Conservation (phyloP, 139 green algal species). For the Picochlorum sp. region DNA sequence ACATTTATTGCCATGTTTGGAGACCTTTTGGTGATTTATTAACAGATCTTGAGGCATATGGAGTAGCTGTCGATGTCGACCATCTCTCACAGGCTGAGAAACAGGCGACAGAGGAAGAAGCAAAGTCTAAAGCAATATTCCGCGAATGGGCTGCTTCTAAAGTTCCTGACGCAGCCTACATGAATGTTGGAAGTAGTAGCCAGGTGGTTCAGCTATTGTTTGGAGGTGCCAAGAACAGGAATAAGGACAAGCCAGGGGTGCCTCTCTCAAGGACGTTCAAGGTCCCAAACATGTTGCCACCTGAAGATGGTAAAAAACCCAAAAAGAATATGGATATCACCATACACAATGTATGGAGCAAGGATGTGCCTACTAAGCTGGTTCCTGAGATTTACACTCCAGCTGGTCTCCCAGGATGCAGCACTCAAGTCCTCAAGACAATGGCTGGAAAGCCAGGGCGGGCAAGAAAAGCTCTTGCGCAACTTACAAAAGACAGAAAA, state of each 20-base stretch:
- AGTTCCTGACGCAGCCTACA: constrained; percentile 51
- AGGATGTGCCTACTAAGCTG: constrained; percentile 31
- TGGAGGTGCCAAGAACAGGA: constrained; percentile 45
- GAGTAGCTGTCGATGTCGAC: constrained; percentile 47
- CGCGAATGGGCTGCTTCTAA: constrained; percentile 50
- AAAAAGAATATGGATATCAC: constrained; percentile 58
- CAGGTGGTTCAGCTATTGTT: constrained; percentile 77
- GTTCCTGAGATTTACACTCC: constrained; percentile 40
- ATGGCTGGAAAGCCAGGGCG: constrained; percentile 74
- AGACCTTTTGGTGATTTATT: constrained; percentile 83
- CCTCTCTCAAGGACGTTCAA: constrained; percentile 38
- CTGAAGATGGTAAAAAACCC: constrained; percentile 42
- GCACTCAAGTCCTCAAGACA: constrained; percentile 45
- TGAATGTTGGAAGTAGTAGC: constrained; percentile 65
- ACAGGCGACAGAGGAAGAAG: constrained; percentile 44
- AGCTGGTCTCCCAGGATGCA: constrained; percentile 37
- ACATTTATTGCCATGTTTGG: constrained; percentile 78
- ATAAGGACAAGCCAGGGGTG: constrained; percentile 26
- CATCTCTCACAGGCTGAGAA: constrained; percentile 44
- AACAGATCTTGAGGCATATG: constrained; percentile 84
- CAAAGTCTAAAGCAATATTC: constrained; percentile 53
- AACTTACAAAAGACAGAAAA: constrained; percentile 18
- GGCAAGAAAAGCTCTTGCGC: constrained; percentile 54
- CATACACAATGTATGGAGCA: constrained; percentile 72
- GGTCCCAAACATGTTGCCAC: constrained; percentile 39